A percentile compares a stretch with the other conserved stretches of the same genome.
phyloP scores from a whole-genome alignment of 2,329 filamentous ascomycete genomes.

The Corinectria fuckeliana region DNA sequence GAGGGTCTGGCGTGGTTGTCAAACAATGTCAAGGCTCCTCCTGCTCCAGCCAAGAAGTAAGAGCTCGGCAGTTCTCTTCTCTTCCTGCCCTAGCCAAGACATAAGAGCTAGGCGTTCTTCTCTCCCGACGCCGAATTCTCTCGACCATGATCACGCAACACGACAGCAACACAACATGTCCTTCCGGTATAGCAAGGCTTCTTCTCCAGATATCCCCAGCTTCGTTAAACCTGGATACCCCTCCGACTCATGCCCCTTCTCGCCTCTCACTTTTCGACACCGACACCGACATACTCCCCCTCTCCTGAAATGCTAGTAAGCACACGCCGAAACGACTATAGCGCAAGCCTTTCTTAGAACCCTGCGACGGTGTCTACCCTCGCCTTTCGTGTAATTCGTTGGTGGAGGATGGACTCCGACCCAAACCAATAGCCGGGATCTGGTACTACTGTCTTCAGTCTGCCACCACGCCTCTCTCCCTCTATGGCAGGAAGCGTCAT shows the following conservation, averaged over 20 bases:
- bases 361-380: neutral
- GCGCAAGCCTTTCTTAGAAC: slow-evolving; percentile 6
- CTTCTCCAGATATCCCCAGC: slow-evolving; percentile 6
- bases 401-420: neutral
- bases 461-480: neutral
- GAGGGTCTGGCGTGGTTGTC: slow-evolving; percentile 85
- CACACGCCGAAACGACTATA: slow-evolving; percentile 6
- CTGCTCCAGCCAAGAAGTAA: slow-evolving; percentile 62
- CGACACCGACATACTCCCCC: neutral
- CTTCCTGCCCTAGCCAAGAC: neutral
- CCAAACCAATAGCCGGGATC: neutral
- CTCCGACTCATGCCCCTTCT: slow-evolving; percentile 9
- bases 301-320: slow-evolving; percentile 5
- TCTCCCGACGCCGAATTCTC: neutral
- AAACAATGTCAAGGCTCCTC: slow-evolving; percentile 78
- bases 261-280: neutral
- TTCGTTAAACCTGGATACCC: slow-evolving; percentile 16
- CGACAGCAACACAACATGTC: slow-evolving; percentile 6
- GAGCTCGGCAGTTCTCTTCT: neutral
- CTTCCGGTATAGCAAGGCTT: slow-evolving; percentile 12
- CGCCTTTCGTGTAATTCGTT: neutral
- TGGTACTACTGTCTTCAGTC: neutral
- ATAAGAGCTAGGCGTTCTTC: neutral
- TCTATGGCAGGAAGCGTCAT: neutral
- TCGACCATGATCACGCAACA: slow-evolving; percentile 11